phyloP scores from a whole-genome alignment of 2,329 filamentous ascomycete species.

The Aspergillus fumigatus region DNA sequence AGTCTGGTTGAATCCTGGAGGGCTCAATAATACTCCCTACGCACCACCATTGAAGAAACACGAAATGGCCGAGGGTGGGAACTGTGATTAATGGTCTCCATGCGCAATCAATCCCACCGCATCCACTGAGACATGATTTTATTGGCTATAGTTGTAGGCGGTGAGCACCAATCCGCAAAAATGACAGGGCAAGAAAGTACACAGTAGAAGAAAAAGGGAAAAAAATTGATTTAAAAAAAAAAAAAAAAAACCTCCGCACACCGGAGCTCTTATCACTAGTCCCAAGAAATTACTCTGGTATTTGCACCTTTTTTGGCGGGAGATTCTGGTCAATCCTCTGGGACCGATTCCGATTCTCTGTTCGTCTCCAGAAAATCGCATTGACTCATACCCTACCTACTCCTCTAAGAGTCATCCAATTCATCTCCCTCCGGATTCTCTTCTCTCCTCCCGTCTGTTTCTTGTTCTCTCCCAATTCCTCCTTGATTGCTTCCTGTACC shows the following conservation, averaged over 20 bases:
- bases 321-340: constrained; percentile 1
- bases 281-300: neutral
- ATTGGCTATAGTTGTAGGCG: constrained; percentile 12
- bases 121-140: neutral
- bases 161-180: constrained; percentile 1
- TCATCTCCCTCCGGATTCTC: constrained; percentile 9
- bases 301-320: constrained; percentile 5
- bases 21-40: neutral
- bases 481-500: constrained; percentile 7
- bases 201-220: neutral
- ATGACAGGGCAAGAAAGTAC: neutral
- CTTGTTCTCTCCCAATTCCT: constrained; percentile 3
- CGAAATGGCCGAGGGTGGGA: neutral
- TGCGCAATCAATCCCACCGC: neutral
- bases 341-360: constrained; percentile 13
- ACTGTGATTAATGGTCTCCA: neutral
- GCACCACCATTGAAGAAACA: no score
- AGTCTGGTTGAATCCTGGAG: neutral
- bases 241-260: constrained; percentile 21
- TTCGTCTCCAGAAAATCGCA: constrained; percentile 8
- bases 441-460: constrained; percentile 8
- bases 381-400: constrained; percentile 25
- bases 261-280: constrained; percentile 27
- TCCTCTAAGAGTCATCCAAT: constrained; percentile 9
- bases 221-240: neutral